phyloP scores from a whole-genome alignment of 352 stramenopile genomes.

The Blastocystis sp. region DNA sequence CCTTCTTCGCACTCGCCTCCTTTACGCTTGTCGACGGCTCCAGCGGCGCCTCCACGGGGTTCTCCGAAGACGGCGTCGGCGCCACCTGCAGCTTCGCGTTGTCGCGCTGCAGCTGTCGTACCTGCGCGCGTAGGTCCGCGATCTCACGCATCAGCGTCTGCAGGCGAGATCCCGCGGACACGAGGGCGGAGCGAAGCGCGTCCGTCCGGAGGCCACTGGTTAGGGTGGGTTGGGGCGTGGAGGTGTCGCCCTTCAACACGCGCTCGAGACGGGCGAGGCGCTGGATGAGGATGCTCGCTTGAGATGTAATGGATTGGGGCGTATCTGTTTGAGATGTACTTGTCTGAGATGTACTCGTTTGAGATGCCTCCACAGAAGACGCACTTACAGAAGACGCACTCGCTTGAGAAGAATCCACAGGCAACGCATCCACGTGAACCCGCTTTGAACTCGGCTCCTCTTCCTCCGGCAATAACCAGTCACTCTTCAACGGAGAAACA shows the following conservation, averaged over 20 bases:
- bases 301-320: no score
- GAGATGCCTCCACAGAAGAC: no score
- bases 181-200: background rate
- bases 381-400: no score
- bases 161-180: background rate
- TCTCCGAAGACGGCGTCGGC: background rate
- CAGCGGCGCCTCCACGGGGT: background rate
- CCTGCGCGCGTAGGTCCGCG: background rate
- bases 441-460: conserved; percentile 2
- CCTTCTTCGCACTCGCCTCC: background rate
- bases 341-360: no score
- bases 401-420: no score
- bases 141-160: background rate
- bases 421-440: background rate
- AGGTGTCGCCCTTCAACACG: background rate
- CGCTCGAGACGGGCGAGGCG: background rate
- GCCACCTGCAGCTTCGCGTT: background rate
- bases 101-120: conserved; percentile 37
- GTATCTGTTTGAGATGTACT: no score
- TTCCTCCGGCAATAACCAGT: background rate
- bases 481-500: background rate
- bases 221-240: background rate
- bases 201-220: background rate
- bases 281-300: background rate
- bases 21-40: background rate